Evolutionary conservation across 2,329 filamentous ascomycete species (phyloP).

Genomic region (Alternaria viburni): DNA sequence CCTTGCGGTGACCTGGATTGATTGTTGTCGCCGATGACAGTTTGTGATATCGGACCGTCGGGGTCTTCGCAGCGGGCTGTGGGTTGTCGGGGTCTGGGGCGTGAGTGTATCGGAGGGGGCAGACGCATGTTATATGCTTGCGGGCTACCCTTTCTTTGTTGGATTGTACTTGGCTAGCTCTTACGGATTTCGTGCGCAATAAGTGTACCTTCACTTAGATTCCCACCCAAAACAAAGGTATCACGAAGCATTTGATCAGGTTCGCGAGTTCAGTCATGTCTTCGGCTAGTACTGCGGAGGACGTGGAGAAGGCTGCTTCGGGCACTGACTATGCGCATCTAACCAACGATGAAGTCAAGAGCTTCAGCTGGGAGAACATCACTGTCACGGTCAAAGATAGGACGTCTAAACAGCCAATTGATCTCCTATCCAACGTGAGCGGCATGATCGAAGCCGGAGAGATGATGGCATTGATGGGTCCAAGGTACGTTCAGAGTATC

Average conservation of each 20-base stretch:
- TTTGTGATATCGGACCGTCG: background rate
- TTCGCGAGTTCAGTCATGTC: slow-evolving; percentile 14
- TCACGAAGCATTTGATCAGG: background rate
- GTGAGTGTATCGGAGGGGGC: background rate
- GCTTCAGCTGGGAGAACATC: slow-evolving; percentile 70
- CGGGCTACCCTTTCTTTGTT: background rate
- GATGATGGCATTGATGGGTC: slow-evolving; percentile 81
- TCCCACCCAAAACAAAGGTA: background rate
- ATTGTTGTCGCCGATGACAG: background rate
- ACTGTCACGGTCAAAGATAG: slow-evolving; percentile 76
- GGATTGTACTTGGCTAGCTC: background rate
- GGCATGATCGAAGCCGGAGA: slow-evolving; percentile 73
- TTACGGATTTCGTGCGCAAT: background rate
- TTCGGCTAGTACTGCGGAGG: slow-evolving; percentile 24
- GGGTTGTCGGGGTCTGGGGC: background rate
- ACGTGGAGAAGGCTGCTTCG: slow-evolving; percentile 55
- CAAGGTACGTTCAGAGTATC: background rate
- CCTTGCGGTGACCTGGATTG: background rate
- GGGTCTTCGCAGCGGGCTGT: background rate
- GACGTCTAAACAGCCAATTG: slow-evolving; percentile 66
- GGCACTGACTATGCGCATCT: slow-evolving; percentile 59
- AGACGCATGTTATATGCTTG: background rate
- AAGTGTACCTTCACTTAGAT: background rate
- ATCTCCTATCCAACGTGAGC: slow-evolving; percentile 67
- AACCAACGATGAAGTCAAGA: slow-evolving; percentile 67